phyloP scores from a whole-genome alignment of 1,284 basidiomycete species.

The Pterulicium gracile region DNA sequence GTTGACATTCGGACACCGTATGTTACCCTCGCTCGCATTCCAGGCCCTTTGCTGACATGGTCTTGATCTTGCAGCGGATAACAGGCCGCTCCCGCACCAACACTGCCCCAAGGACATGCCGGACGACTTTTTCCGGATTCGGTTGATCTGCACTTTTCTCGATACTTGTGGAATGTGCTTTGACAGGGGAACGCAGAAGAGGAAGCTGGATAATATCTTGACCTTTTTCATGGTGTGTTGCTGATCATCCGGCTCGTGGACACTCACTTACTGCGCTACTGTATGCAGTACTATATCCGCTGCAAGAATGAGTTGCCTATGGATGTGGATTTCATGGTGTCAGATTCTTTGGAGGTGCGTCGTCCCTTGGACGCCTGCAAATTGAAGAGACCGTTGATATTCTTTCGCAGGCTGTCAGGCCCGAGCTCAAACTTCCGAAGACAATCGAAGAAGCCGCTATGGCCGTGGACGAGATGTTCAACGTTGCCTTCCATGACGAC shows the following conservation, averaged over 20 bases:
- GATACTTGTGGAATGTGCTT: constrained; percentile 99
- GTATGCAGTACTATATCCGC: constrained; percentile 67
- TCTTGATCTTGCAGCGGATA: constrained; percentile 51
- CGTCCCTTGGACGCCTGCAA: too few relatives aligned
- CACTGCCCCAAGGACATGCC: constrained; percentile 77
- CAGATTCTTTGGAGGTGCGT: constrained; percentile 86
- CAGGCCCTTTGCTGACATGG: constrained; percentile 8
- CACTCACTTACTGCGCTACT: constrained; percentile 9
- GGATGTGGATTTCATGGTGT: constrained; percentile 96
- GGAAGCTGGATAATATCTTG: constrained; percentile 88
- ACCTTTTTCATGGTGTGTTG: constrained; percentile 79
- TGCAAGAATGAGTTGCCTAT: constrained; percentile 87
- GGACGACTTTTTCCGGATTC: constrained; percentile 92
- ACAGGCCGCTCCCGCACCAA: constrained; percentile 78
- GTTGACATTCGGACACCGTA: constrained; percentile 93
- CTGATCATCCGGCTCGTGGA: not conserved
- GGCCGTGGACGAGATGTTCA: constrained; percentile 86
- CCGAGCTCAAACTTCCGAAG: constrained; percentile 60
- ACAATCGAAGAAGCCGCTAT: constrained; percentile 76
- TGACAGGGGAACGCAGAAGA: constrained; percentile 82
- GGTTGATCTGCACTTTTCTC: constrained; percentile 85
- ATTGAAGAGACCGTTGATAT: constrained; percentile 4
- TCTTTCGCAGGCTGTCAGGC: constrained; percentile 57
- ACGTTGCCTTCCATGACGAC: constrained; percentile 44
- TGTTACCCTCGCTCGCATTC: constrained; percentile 23